Base-by-base conservation (phyloP, 108 stramenopile species). In the Stephanodiscus minutulus region DNA sequence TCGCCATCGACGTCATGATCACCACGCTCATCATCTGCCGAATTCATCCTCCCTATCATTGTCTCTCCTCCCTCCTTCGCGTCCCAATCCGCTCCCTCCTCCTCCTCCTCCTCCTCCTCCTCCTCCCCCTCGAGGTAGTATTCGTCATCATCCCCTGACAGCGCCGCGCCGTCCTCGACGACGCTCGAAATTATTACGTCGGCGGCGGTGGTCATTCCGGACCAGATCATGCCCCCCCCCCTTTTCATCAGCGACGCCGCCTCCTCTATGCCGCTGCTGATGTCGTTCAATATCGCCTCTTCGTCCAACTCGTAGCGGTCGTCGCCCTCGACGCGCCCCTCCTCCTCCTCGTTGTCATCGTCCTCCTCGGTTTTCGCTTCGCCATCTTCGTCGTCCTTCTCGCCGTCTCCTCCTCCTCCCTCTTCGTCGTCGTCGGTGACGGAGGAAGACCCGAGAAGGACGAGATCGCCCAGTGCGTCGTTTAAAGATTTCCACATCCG, bases 121-220 rank as follows among this genome's bases (percentile, higher is more conserved):
- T 29, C 36, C 1, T 64, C 54, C 9, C 35, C 57, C 25, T 70
- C 49, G 58, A 60, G 29, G 29, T 35, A 25, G 15, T 25, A 31
- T 31, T 57, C 73, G 44, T 21, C 46, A 46, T 66, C 59, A 33
- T 55, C 25, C 1, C 27, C n/a, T 33, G 22, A 49, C 3, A 57
- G 43, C 53, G 20, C 49, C 29, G 39, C 74, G 28, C 31, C 63
- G 21, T 50, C 64, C 28, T 60, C 57, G 8, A 49, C 66, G 10
- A 39, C 49, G 39, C 57, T 66, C 69, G 64, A 70, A 37, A 60
- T 35, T n/a, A 58, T 36, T 31, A 58, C 15, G 33, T 49, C 74
- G 43, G 77, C 46, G 58, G 50, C 49, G 29, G 47, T 17, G 3
- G 28, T 9, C 25, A 47, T n/a, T 50, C 46, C n/a, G 7, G 25